Percentiles rank a stretch among this genome's conserved stretches.
These are phyloP conservation scores for Pulveroboletus sp. DNA, from an alignment of 768 basidiomycete species.

Conservation along the genomic window DNA sequence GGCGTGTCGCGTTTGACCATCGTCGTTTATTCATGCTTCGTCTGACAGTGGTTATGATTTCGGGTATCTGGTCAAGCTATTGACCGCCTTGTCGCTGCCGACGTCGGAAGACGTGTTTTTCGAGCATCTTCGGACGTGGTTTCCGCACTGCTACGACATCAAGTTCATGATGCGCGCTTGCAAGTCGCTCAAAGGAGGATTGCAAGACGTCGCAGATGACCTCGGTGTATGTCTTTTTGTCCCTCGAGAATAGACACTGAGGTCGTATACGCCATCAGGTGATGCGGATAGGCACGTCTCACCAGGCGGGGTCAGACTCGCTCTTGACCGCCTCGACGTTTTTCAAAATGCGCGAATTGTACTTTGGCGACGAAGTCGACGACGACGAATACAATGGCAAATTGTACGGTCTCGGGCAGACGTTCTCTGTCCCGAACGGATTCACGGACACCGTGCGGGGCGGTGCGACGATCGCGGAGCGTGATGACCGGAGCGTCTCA, in stretches of 20 bases:
- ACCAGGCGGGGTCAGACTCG: constrained; percentile 97
- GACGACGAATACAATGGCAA: constrained; percentile 80
- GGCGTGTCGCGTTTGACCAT: background rate
- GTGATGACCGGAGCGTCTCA: constrained; percentile 47
- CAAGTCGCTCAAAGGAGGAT: constrained; percentile 78
- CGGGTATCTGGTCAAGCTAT: constrained; percentile 94
- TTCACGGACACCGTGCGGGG: constrained; percentile 63
- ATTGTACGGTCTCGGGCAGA: constrained; percentile 80
- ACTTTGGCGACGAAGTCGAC: constrained; percentile 89
- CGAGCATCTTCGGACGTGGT: constrained; percentile 84
- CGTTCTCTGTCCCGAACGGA: constrained; percentile 67
- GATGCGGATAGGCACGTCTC: constrained; percentile 82
- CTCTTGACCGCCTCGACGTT: constrained; percentile 91
- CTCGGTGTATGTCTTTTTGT: constrained; percentile 67
- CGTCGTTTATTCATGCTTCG: background rate
- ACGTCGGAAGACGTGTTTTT: constrained; percentile 90
- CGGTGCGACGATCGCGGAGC: constrained; percentile 59
- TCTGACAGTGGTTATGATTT: constrained; percentile 91
- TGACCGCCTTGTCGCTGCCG: constrained; percentile 84
- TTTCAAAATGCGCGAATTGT: constrained; percentile 92
- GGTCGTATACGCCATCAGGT: constrained; percentile 53
- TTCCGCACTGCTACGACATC: constrained; percentile 96
- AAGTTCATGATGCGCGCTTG: constrained; percentile 92
- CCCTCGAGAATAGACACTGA: background rate
- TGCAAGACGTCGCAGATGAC: constrained; percentile 96